Base-by-base conservation (phyloP, 2,329 filamentous ascomycete species). In the Paraphoma sp. region DNA sequence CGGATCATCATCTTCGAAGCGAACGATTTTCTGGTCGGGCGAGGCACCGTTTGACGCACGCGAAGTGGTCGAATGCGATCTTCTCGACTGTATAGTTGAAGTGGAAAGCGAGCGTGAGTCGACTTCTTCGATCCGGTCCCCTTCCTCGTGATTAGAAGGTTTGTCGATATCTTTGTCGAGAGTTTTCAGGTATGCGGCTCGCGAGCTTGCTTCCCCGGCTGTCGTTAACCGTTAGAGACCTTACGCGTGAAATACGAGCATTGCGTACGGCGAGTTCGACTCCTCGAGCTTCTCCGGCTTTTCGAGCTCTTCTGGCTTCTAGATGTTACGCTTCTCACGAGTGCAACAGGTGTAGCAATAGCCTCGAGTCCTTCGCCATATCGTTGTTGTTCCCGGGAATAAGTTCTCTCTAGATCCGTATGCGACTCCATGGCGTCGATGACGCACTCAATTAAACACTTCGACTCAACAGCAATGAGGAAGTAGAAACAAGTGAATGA, bases 1-100 rank as follows among this genome's bases (percentile, higher is more conserved):
- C 12, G 73, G 73, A 57, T 81, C 79, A 18, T 70, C 72, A 33
- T 74, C 67, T 28, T 63, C 66, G 57, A 81, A 81, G 1, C 71
- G 69, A 5, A 81, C 68, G 18, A 78, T 66, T 6, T 59, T 73
- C 49, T 63, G 69, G 7, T 55, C 38, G 17, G 28, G 48, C 23
- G 31, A 41, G 29, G 52, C 8, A 17, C 54, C 50, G 43, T 53
- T 50, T 16, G 53, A 42, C 12, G 31, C 18, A 30, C 45, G 49
- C 11, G 55, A 58, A 8, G 28, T 47, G 31, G 48, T 48, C 8
- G 61, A 65, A 8, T 18, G 57, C 6, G 59, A 64, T 30, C 64
- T 29, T 28, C 62, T 58, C 17, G 60, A 60, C 4, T 40, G 48
- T 11, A 47, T 54, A 11, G 43, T 49, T 10, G 57, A 45, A 14